Conservation (phyloP, 768 basidiomycete genomes). For the Tulasnella sp. region DNA sequence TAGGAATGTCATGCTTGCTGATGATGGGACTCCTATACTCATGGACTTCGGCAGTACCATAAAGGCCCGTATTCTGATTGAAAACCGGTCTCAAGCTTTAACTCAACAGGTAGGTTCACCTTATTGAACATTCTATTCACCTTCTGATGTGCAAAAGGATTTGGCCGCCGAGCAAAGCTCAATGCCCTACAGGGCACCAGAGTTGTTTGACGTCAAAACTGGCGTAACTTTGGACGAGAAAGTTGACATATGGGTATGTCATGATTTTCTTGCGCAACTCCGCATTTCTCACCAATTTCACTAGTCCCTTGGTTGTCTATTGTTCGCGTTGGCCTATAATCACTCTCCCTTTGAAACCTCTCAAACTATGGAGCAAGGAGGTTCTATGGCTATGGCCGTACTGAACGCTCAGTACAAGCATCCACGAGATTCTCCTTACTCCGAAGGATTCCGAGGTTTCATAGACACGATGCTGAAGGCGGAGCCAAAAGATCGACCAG, state of each 20-base stretch:
- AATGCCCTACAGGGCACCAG: slow-evolving; percentile 97
- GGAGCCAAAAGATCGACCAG: slow-evolving; percentile 69
- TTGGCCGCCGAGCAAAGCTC: slow-evolving; percentile 95
- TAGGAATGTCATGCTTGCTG: slow-evolving; percentile 94
- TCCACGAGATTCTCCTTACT: slow-evolving; percentile 65
- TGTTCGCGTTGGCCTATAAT: slow-evolving; percentile 88
- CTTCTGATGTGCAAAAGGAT: slow-evolving; percentile 37
- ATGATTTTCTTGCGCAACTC: slow-evolving; percentile 17
- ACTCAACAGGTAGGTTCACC: slow-evolving; percentile 56
- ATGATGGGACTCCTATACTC: slow-evolving; percentile 81
- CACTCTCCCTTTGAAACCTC: slow-evolving; percentile 93
- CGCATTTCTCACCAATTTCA: not conserved
- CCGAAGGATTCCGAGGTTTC: slow-evolving; percentile 64
- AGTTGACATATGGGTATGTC: slow-evolving; percentile 86
- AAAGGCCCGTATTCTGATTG: slow-evolving; percentile 71
- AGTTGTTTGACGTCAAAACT: slow-evolving; percentile 95
- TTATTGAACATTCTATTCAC: not conserved
- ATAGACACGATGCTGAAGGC: slow-evolving; percentile 77
- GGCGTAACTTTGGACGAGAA: slow-evolving; percentile 79
- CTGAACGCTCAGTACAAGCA: slow-evolving; percentile 87
- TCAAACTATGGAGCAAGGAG: slow-evolving; percentile 86
- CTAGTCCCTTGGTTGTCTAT: slow-evolving; percentile 88
- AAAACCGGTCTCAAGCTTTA: slow-evolving; percentile 75
- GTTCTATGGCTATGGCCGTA: slow-evolving; percentile 96
- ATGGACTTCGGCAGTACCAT: slow-evolving; percentile 97